A percentile compares a stretch with the other conserved stretches of the same genome.
These are phyloP conservation scores for Lachancea thermotolerans DNA, from an alignment of 805 yeast species.

Conservation along the genomic window DNA sequence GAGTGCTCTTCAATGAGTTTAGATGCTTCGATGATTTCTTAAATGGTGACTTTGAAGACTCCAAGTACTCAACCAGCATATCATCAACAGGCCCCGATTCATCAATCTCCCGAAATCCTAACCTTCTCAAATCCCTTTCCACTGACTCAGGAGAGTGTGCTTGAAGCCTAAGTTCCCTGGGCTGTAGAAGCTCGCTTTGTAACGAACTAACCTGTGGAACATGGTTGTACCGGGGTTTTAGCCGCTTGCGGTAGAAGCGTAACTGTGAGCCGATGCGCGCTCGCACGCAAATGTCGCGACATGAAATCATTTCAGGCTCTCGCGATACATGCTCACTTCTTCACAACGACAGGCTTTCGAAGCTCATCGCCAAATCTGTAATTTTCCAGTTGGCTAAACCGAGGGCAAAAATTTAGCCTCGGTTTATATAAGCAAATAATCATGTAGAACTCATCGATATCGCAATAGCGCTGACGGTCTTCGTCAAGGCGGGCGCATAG, in stretches of 20 bases:
- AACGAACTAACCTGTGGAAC: constrained; percentile 9
- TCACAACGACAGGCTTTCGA: no score
- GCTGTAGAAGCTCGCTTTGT: constrained; percentile 6
- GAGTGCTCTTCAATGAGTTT: constrained; percentile 8
- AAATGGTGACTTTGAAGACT: constrained; percentile 19
- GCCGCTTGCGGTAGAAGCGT: constrained; percentile 12
- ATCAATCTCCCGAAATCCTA: constrained; percentile 15
- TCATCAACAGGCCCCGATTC: constrained; percentile 11
- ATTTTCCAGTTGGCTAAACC: no score
- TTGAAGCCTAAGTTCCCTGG: constrained; percentile 7
- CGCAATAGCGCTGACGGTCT: no score
- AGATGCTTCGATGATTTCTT: constrained; percentile 21
- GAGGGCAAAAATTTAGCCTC: no score
- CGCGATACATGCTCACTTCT: background rate
- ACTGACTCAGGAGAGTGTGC: constrained; percentile 9
- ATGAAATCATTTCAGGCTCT: background rate
- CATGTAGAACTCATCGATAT: no score
- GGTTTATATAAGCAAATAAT: no score
- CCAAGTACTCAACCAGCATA: constrained; percentile 20
- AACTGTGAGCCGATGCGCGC: background rate
- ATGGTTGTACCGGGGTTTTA: constrained; percentile 9
- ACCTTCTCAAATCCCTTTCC: constrained; percentile 10
- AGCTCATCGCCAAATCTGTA: background rate
- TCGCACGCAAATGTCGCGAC: background rate
- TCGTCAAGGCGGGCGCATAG: background rate